Conservation (phyloP, 208 protist genomes). For the Acanthamoeba royreba region DNA sequence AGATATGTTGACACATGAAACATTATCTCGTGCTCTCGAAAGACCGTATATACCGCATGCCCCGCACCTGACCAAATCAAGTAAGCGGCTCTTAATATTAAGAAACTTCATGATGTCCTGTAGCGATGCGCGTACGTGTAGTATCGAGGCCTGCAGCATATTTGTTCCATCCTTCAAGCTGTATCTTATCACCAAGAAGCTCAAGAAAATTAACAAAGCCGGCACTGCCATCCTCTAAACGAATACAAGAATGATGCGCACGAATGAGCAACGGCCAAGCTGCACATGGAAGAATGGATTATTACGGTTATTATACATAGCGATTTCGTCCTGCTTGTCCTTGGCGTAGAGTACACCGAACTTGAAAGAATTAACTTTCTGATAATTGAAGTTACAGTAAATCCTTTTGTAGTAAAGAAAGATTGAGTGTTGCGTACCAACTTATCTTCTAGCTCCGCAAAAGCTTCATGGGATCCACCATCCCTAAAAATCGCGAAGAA, state of each 20-base stretch:
- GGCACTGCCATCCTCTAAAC: neutral
- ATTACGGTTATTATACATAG: slow-evolving; percentile 11
- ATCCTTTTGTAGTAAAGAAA: neutral
- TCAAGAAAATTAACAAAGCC: neutral
- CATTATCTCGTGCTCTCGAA: neutral
- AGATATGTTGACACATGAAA: neutral
- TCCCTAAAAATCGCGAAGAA: neutral
- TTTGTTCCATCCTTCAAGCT: neutral
- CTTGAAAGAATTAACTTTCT: slow-evolving; percentile 14
- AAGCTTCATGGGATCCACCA: neutral
- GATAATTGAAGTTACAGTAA: neutral
- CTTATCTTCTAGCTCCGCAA: neutral
- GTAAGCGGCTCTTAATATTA: no score
- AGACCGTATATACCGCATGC: neutral
- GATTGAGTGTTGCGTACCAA: neutral
- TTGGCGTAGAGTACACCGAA: neutral
- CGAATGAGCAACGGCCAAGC: neutral
- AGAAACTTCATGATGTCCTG: neutral
- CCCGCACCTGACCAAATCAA: neutral
- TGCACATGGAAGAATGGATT: neutral
- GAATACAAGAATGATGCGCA: neutral
- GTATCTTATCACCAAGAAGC: neutral
- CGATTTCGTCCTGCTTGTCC: neutral
- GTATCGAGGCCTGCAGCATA: neutral
- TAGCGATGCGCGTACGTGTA: neutral